Evolutionary conservation across 2,329 filamentous ascomycete genomes (phyloP).

Genomic region (Blastomyces silverae): DNA sequence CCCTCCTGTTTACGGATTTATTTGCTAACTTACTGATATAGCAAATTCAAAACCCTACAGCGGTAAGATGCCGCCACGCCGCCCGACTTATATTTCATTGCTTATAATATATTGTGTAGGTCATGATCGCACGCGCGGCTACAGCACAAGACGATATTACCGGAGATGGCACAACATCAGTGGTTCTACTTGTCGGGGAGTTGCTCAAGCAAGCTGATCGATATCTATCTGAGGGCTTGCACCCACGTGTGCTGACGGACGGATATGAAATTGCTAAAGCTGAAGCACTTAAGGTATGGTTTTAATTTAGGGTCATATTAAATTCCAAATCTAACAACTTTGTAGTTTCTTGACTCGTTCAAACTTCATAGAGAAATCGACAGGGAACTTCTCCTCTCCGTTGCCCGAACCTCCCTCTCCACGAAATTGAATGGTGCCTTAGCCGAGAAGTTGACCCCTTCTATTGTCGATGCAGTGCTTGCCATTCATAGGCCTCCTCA

Average conservation of each 20-base stretch:
- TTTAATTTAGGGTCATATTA: conserved; percentile 13
- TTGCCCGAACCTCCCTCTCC: conserved; percentile 86
- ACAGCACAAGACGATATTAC: conserved; percentile 98
- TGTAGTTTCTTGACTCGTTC: conserved; percentile 84
- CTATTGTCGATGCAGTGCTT: conserved; percentile 93
- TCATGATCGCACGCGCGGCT: conserved; percentile 71
- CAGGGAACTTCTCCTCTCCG: conserved; percentile 84
- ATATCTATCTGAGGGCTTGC: conserved; percentile 93
- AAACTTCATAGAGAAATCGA: conserved; percentile 85
- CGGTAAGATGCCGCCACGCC: conserved; percentile 49
- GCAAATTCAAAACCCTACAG: conserved; percentile 98
- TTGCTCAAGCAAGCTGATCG: conserved; percentile 95
- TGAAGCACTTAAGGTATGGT: conserved; percentile 71
- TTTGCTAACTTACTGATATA: conserved; percentile 33
- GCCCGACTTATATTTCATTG: conserved; percentile 14
- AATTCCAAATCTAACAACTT: conserved; percentile 13
- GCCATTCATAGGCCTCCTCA: conserved; percentile 82
- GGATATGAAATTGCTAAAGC: conserved; percentile 95
- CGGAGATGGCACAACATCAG: conserved; percentile 94
- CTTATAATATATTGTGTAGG: conserved; percentile 32
- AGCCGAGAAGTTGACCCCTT: conserved; percentile 83
- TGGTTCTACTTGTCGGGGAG: conserved; percentile 91
- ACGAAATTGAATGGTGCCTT: conserved; percentile 90
- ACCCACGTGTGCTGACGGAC: conserved; percentile 93
- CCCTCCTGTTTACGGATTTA: conserved; percentile 7